phyloP scores from a whole-genome alignment of 2,329 filamentous ascomycete species.

The Amphichorda felina region DNA sequence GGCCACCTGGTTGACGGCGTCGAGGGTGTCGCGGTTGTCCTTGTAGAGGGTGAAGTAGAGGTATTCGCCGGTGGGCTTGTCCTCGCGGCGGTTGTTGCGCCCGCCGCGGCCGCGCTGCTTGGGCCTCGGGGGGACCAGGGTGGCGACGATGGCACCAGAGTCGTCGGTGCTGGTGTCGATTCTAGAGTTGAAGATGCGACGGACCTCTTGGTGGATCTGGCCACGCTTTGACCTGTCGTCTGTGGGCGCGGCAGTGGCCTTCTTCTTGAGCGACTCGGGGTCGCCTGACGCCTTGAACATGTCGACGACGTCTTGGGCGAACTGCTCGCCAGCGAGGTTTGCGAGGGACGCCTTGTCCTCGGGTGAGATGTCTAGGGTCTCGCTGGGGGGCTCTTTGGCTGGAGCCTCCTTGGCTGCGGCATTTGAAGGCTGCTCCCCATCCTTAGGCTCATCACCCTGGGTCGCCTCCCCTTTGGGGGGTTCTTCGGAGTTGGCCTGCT shows the following conservation, averaged over 20 bases:
- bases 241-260: constrained; percentile 24
- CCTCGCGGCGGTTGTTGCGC: constrained; percentile 11
- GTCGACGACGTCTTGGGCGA: constrained; percentile 26
- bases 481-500: background rate
- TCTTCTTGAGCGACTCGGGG: constrained; percentile 13
- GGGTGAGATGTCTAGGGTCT: constrained; percentile 15
- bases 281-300: constrained; percentile 25
- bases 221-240: constrained; percentile 32
- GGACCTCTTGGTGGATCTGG: constrained; percentile 48
- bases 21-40: constrained; percentile 96
- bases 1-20: constrained; percentile 66
- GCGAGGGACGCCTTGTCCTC: constrained; percentile 23
- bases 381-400: constrained; percentile 7
- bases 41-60: constrained; percentile 91
- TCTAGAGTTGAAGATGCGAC: constrained; percentile 66
- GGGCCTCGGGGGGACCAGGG: constrained; percentile 39
- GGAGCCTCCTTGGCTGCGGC: background rate
- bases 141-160: constrained; percentile 51
- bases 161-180: constrained; percentile 61
- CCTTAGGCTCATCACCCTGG: background rate
- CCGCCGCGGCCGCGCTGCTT: constrained; percentile 14
- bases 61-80: constrained; percentile 52
- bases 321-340: constrained; percentile 24
- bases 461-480: background rate
- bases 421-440: background rate